Percentiles rank a stretch among this genome's conserved stretches.
Conservation (phyloP, 768 basidiomycete genomes). For the Ramaria sp. region DNA sequence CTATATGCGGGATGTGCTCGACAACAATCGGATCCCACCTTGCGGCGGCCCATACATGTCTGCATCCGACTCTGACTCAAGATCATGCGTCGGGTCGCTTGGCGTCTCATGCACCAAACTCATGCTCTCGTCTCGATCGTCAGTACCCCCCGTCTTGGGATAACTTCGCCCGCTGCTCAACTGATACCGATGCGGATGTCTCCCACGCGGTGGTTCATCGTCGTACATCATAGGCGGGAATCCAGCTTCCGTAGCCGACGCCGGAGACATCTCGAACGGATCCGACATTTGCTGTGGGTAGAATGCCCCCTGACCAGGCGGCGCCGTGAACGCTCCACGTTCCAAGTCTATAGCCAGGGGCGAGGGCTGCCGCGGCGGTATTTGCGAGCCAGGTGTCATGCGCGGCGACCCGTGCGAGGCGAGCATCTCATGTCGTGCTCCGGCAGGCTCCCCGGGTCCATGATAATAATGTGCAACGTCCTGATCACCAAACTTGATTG, state of each 20-base stretch:
- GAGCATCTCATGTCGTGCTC: conserved; percentile 38
- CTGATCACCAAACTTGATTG: conserved; percentile 69
- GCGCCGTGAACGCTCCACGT: conserved; percentile 24
- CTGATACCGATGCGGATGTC: conserved; percentile 16
- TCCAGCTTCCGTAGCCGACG: conserved; percentile 20
- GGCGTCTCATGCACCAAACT: conserved; percentile 3
- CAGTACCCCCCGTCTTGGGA: conserved; percentile 27
- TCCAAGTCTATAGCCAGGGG: conserved; percentile 9
- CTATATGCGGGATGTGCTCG: conserved; percentile 4
- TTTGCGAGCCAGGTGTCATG: conserved; percentile 13
- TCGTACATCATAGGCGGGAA: conserved; percentile 5
- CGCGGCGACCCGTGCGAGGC: conserved; percentile 15
- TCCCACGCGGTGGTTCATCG: conserved; percentile 10
- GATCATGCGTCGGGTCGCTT: not conserved
- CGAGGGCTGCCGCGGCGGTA: conserved; percentile 18
- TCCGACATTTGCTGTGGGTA: conserved; percentile 8
- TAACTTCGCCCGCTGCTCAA: conserved; percentile 25
- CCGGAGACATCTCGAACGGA: conserved; percentile 21
- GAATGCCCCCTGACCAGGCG: conserved; percentile 12
- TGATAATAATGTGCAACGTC: conserved; percentile 71
- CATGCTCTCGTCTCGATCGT: conserved; percentile 53
- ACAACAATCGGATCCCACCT: conserved; percentile 5
- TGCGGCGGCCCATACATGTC: not conserved
- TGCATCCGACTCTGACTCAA: not conserved
- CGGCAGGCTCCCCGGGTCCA: conserved; percentile 38